Evolutionary conservation across 129 eudicot genomes (phyloP), one percentile per base, ranked within the genome.

Genomic region (Artemisia tridentata): DNA sequence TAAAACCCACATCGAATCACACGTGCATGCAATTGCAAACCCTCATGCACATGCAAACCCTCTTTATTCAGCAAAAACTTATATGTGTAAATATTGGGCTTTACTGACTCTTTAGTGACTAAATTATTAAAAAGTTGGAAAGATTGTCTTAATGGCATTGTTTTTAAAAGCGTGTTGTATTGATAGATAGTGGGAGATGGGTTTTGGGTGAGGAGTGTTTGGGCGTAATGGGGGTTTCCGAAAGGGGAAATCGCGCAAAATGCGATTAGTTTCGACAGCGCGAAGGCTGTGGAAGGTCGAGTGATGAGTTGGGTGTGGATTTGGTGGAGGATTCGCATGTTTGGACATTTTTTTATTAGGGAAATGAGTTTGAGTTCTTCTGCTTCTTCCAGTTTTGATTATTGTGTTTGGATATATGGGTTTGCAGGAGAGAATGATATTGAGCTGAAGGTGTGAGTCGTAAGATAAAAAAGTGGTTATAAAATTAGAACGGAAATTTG

Each of bases 221-320:
- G 34, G 31, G 90, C 88, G 61, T 88, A 80, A 14, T 0, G 57
- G 41, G 78, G 53, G 72, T 80, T 71, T 45, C 76, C 75, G 55
- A 46, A 18, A 34, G 80, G 83, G 5, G 85, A 84, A 49, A 78
- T 55, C 5, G 90, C 86, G n/a, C 79, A 80, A 73, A 78, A 82
- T 19, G 63, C 51, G 68, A 84, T 69, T 75, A 88, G 53, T 73
- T 88, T 88, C 16, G 95, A 80, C 69, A 88, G 88, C 18, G 76
- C 41, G 77, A 77, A 88, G 48, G 46, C 6, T 9, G 87, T 78
- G 19, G 78, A 63, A 2, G 82, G 69, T 49, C 65, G 90, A 43
- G 95, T 82, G 47, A 84, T 71, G 69, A 84, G 51, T 59, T 80
- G 65, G 11, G 86, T 80, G 71, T 88, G 95, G 80, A 88, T 82